These are phyloP conservation scores for Acrocalymma vagum DNA, from an alignment of 2,329 filamentous ascomycete genomes.

Conservation along the genomic window DNA sequence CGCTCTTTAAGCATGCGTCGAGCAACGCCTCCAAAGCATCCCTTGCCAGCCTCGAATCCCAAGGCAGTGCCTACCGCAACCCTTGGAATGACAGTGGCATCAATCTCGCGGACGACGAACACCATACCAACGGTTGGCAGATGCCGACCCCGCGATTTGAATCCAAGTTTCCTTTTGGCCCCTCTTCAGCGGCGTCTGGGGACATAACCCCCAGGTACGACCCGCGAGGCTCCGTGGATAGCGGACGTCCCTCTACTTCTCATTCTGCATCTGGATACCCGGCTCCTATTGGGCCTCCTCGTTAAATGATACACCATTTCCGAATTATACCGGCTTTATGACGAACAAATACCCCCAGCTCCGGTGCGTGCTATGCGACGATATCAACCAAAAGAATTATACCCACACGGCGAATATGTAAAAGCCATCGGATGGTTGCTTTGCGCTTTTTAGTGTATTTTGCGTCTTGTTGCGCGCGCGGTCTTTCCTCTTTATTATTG, in stretches of 20 bases:
- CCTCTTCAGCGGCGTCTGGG: constrained; percentile 65
- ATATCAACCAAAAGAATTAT: constrained; percentile 50
- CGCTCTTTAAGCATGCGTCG: constrained; percentile 86
- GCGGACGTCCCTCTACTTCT: constrained; percentile 90
- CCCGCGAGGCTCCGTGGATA: constrained; percentile 85
- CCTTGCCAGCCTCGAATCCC: constrained; percentile 93
- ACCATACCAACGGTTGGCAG: constrained; percentile 51
- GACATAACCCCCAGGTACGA: constrained; percentile 86
- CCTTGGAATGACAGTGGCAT: constrained; percentile 98
- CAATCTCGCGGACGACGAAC: constrained; percentile 86
- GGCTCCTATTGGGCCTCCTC: constrained; percentile 88
- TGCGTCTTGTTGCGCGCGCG: constrained; percentile 24
- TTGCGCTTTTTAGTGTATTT: constrained; percentile 29
- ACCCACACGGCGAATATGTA: constrained; percentile 47
- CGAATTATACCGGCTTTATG: constrained; percentile 44
- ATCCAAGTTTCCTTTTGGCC: constrained; percentile 71
- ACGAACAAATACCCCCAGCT: constrained; percentile 47
- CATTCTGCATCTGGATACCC: constrained; percentile 98
- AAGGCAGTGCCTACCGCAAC: constrained; percentile 93
- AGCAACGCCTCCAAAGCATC: constrained; percentile 95
- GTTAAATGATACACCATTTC: constrained; percentile 66
- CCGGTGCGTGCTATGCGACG: constrained; percentile 39
- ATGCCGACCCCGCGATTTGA: constrained; percentile 54
- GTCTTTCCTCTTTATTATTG: constrained; percentile 16
- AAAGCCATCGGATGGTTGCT: constrained; percentile 43